These are phyloP conservation scores for Achaetomium macrosporum DNA, from an alignment of 2,329 filamentous ascomycete species.

Conservation along the genomic window DNA sequence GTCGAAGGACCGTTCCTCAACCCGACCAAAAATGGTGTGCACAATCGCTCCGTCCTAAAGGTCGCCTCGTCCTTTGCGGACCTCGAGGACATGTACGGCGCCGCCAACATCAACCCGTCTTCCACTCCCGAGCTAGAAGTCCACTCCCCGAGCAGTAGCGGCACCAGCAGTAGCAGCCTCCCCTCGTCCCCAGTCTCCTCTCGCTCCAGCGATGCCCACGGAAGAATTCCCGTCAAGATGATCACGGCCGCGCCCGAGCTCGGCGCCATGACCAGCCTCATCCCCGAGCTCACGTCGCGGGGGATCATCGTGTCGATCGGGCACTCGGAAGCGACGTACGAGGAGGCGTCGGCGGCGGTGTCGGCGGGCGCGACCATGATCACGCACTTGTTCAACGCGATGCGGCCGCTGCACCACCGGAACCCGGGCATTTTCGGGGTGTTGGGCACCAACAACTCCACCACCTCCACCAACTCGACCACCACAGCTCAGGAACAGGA, in stretches of 20 bases:
- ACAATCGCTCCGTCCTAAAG: slow-evolving; percentile 67
- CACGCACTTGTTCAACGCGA: slow-evolving; percentile 90
- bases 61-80: slow-evolving; percentile 59
- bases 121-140: no score
- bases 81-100: slow-evolving; percentile 66
- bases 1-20: slow-evolving; percentile 86
- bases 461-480: no score
- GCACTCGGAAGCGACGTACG: slow-evolving; percentile 82
- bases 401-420: slow-evolving; percentile 83
- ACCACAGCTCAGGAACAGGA: background rate
- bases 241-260: slow-evolving; percentile 83
- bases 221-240: slow-evolving; percentile 58
- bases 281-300: slow-evolving; percentile 57
- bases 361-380: slow-evolving; percentile 79
- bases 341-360: slow-evolving; percentile 67
- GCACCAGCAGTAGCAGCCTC: no score
- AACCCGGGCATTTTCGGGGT: slow-evolving; percentile 88
- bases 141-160: no score
- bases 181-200: slow-evolving; percentile 19
- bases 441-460: slow-evolving; percentile 58
- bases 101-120: slow-evolving; percentile 52
- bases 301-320: slow-evolving; percentile 76
- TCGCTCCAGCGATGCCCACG: background rate
- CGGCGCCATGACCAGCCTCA: slow-evolving; percentile 62
- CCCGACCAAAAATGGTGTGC: slow-evolving; percentile 78